phyloP scores from a whole-genome alignment of 345 rosid genomes.

The Sonneratia caseolaris region DNA sequence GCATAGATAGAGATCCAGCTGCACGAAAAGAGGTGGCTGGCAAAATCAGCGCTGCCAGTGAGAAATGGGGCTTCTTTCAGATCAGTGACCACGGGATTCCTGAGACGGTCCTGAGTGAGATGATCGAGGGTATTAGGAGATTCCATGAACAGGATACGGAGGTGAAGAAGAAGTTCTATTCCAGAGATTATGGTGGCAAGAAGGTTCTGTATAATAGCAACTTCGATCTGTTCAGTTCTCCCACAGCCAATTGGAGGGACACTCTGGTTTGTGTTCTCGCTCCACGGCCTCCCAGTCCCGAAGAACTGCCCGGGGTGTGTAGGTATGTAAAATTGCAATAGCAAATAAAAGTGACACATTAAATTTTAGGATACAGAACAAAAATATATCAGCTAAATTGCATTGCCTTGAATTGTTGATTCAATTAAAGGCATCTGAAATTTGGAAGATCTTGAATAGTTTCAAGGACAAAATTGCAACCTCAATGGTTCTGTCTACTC shows the following conservation, averaged over 20 bases:
- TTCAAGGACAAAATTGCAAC: background rate
- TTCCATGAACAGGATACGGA: constrained; percentile 32
- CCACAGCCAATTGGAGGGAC: constrained; percentile 37
- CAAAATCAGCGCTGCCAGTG: constrained; percentile 20
- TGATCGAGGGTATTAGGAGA: constrained; percentile 21
- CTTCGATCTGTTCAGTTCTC: constrained; percentile 19
- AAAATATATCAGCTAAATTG: background rate
- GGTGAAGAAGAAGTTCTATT: constrained; percentile 18
- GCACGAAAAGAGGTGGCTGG: constrained; percentile 7
- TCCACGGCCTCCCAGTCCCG: constrained; percentile 22
- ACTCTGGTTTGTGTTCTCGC: constrained; percentile 17
- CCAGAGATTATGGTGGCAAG: constrained; percentile 15
- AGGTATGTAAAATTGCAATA: constrained; percentile 16
- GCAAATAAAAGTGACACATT: background rate
- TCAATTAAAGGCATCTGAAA: background rate
- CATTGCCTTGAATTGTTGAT: background rate
- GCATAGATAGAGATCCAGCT: background rate
- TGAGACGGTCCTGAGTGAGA: constrained; percentile 12
- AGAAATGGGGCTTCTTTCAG: constrained; percentile 41
- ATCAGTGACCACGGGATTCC: constrained; percentile 35
- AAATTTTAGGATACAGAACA: too few relatives aligned
- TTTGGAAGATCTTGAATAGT: background rate
- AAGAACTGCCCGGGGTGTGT: constrained; percentile 30
- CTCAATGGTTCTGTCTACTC: background rate
- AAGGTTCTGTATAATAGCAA: constrained; percentile 26